Base-by-base conservation (phyloP, 208 protist species). In the Leptomonas seymouri region DNA sequence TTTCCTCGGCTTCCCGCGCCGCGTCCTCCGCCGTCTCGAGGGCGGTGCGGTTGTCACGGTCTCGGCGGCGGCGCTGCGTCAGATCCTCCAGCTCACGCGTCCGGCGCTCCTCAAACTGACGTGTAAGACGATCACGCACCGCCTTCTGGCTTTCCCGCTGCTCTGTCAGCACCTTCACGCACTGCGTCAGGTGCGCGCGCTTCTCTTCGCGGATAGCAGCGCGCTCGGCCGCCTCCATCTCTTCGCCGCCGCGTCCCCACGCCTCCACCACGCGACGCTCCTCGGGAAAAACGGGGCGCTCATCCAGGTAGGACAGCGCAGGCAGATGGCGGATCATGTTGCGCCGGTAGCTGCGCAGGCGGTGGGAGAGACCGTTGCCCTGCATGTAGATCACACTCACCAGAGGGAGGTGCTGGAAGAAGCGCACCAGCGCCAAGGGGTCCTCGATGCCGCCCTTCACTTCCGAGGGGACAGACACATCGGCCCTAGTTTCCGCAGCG, bases 301-400 rank as follows among this genome's bases (percentile, higher is more conserved):
- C 93, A 64, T 97, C 93, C 48, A 97, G 77, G 72, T 96, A 97
- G 50, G 79, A 92, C 31, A 97, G 81, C 15, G 75, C 71, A 4
- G 89, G 78, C 0, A 97, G 80, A 36, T 85, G 81, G 16, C 90
- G 63, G 23, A 98, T 91, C 78, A 98, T 87, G 39, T 84, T 93
- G 45, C 93, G 93, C 2, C 97, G 80, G 77, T 98, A 98, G 51
- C 91, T 80, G 48, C 82, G 82, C 67, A 94, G 51, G 27, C 80
- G 74, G 56, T 79, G 85, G 36, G 74, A 81, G 39, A 90, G 65
- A 15, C 76, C 84, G 74, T 97, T 95, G 30, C 92, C 90, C 42
- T 97, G 92, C 48, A 97, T 69, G 75, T 94, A 97, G n/a, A 98
- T 75, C 2, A 98, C 93, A 45, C 87, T 91, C 18, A 98, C 84